A percentile compares a stretch with the other conserved stretches of the same genome.
Evolutionary conservation across 176 grass and related monocot species (phyloP).

Genomic region (Hsuehochloa calcarea): DNA sequence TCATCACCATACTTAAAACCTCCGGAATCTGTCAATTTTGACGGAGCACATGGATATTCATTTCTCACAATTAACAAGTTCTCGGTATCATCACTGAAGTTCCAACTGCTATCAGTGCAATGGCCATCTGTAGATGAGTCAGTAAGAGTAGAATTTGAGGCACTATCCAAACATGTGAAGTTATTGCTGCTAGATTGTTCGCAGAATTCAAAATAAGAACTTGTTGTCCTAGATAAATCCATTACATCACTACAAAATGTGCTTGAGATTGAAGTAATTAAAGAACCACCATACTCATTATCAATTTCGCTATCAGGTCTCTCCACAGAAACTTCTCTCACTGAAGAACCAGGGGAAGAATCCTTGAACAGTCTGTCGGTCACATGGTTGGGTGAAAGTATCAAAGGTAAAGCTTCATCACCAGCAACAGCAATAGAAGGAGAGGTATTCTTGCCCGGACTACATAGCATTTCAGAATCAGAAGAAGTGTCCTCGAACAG

Average conservation of each 20-base stretch:
- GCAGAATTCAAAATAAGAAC: neutral
- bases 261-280: neutral
- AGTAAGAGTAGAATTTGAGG: neutral
- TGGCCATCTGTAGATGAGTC: constrained; percentile 30
- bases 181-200: constrained; percentile 24
- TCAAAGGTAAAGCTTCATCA: neutral
- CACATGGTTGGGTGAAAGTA: neutral
- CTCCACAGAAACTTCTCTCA: neutral
- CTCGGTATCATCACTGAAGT: constrained; percentile 24
- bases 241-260: constrained; percentile 35
- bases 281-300: neutral
- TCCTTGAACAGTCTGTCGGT: constrained; percentile 18
- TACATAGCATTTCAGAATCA: constrained; percentile 15
- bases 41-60: neutral
- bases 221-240: constrained; percentile 8
- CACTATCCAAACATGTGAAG: constrained; percentile 21
- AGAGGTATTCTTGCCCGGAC: neutral
- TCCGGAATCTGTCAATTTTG: neutral
- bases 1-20: neutral
- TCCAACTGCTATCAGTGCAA: constrained; percentile 31
- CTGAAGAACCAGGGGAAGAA: constrained; percentile 7
- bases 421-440: neutral
- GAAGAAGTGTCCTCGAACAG: constrained; percentile 14
- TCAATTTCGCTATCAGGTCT: constrained; percentile 33
- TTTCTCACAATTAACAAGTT: constrained; percentile 11